phyloP scores from a whole-genome alignment of 805 yeast genomes.

The Metschnikowia lunata region DNA sequence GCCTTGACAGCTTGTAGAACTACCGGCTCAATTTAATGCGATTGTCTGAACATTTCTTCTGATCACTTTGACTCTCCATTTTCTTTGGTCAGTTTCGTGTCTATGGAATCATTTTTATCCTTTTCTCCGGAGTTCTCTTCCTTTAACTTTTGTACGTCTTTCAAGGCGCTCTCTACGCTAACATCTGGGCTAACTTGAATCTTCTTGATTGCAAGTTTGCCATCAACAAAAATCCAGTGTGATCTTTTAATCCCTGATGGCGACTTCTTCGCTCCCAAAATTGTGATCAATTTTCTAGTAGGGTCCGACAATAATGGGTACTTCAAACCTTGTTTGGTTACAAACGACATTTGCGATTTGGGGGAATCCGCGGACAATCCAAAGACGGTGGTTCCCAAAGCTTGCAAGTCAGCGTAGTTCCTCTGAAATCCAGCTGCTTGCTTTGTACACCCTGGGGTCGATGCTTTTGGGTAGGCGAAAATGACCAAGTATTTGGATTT shows the following conservation, averaged over 20 bases:
- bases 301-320: slow-evolving; percentile 80
- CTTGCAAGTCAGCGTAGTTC: slow-evolving; percentile 48
- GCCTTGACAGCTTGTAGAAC: no score
- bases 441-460: slow-evolving; percentile 94
- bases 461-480: slow-evolving; percentile 83
- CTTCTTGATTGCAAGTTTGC: slow-evolving; percentile 53
- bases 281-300: slow-evolving; percentile 57
- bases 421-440: slow-evolving; percentile 89
- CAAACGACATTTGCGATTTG: slow-evolving; percentile 71
- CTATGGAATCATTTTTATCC: neutral
- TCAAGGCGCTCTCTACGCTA: slow-evolving; percentile 57
- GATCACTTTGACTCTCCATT: neutral
- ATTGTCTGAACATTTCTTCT: no score
- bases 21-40: no score
- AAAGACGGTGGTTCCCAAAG: slow-evolving; percentile 53
- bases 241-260: slow-evolving; percentile 79
- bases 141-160: slow-evolving; percentile 46
- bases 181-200: slow-evolving; percentile 48
- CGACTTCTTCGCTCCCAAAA: slow-evolving; percentile 77
- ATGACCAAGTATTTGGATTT: slow-evolving; percentile 34
- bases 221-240: slow-evolving; percentile 87
- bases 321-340: slow-evolving; percentile 66
- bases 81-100: neutral
- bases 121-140: slow-evolving; percentile 7
- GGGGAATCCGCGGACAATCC: slow-evolving; percentile 86